Base-by-base conservation (phyloP, 306 rosid genomes). In the Arachis stenosperma region DNA sequence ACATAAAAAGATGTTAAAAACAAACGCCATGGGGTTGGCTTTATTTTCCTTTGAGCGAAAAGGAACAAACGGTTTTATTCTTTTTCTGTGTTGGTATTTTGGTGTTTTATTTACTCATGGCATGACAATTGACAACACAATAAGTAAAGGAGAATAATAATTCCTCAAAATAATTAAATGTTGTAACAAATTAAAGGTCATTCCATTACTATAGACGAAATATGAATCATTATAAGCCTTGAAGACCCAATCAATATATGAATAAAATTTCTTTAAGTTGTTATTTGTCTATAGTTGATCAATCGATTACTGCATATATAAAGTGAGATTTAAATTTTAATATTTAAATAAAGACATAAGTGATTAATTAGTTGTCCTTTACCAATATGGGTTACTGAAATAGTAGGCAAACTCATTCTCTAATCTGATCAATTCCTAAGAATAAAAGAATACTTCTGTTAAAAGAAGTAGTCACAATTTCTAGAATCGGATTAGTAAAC, bases 41-140 rank as follows among this genome's bases (percentile, higher is more conserved):
- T 54, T 76, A 53, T 72, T 14, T 66, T 53, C 50, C 37, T 33
- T 33, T 33, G 37, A 40, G 27, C 66, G 81, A 77, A 77, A 79
- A 48, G 64, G 36, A 76, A 69, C 65, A 9, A 9, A 22, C 41
- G 4, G 2, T 81, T 60, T 74, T 78, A 67, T 54, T 65, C 11
- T 68, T 62, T 65, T 65, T 51, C 47, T 52, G 67, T 69, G 82
- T 68, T 61, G 84, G 27, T 79, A 71, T 68, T 52, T 69, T 50
- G 52, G 58, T 70, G 62, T 69, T 78, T 48, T 48, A 48, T 36
- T 74, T 77, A 55, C 17, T 59, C 75, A 61, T 33, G 67, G 66
- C 50, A 59, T 41, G 85, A 69, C 71, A 78, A 67, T 71, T 67
- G 73, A 75, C 85, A 67, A 57, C 79, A 75, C 10, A 65, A 67